These are phyloP conservation scores for Eucalyptus microcorys DNA, from an alignment of 345 rosid species.

Conservation along the genomic window DNA sequence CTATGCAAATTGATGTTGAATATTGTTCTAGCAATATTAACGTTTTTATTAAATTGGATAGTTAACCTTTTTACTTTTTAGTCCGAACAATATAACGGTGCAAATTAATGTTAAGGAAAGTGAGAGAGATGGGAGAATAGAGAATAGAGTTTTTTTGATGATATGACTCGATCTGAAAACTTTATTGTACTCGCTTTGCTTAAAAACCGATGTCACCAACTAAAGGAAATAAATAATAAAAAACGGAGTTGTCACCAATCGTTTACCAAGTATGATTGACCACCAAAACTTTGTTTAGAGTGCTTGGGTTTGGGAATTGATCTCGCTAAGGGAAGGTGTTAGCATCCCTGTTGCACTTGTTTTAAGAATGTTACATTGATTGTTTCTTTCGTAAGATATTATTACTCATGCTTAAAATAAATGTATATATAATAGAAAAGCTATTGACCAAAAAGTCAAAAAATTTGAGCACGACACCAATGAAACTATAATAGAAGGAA, in stretches of 20 bases:
- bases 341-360: too few relatives aligned
- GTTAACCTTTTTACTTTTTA: background rate
- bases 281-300: background rate
- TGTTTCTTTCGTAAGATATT: background rate
- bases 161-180: background rate
- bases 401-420: background rate
- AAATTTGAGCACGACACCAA: background rate
- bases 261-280: background rate
- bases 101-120: too few relatives aligned
- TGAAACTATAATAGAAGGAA: background rate
- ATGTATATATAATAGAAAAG: background rate
- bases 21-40: background rate
- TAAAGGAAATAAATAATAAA: background rate
- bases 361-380: background rate
- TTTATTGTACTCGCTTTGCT: background rate
- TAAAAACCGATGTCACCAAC: background rate
- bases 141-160: too few relatives aligned
- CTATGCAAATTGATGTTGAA: background rate
- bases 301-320: background rate
- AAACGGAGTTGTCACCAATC: background rate
- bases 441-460: background rate
- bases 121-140: background rate
- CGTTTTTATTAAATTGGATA: background rate
- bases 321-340: background rate
- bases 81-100: too few relatives aligned